Evolutionary conservation across 148 eudicot species (phyloP), one percentile per base, ranked within the genome.

Genomic region (Cornus florida): DNA sequence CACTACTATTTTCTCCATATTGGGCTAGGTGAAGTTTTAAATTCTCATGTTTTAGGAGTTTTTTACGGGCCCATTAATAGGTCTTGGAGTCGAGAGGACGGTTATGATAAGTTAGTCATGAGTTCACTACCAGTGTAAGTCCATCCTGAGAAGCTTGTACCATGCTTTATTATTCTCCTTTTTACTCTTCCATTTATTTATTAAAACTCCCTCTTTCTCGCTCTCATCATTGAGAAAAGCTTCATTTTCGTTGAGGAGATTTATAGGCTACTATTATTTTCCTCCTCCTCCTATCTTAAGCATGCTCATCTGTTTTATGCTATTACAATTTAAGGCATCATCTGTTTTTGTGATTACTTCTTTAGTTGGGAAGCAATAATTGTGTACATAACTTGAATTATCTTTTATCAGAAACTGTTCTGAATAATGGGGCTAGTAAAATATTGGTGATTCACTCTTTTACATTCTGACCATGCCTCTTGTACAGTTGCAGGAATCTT

Each of bases 401-500:
- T 62, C 23, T 62, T 62, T 62, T n/a, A 62, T 62, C 66, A 62
- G 28, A 50, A 48, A 23, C 33, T 53, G 24, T 16, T 28, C 38
- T 23, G 38, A 50, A 28, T 43, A 5, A 48, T 28, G 39, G 32
- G 65, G 19, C 24, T 48, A 22, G 7, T n/a, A 72, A 23, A 62
- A 62, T 53, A 31, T 24, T 72, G 48, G 24, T 11, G 11, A 57
- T 33, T 39, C 35, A 33, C 17, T 19, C 57, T 69, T 28, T 7
- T 67, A 19, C 75, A 6, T 50, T 46, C 71, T 70, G 28, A 64
- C 20, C 60, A 35, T 81, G 31, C 72, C 68, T 60, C 60, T 80
- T 81, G 1, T 6, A 76, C 88, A 96, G 99, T 77, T 88, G 86
- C 88, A 88, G 79, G 87, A 92, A 78, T 90, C 99, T 50, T 92